A percentile compares a stretch with the other conserved stretches of the same genome.
phyloP scores from a whole-genome alignment of 768 basidiomycete genomes.

The Coprinopsis sp. region DNA sequence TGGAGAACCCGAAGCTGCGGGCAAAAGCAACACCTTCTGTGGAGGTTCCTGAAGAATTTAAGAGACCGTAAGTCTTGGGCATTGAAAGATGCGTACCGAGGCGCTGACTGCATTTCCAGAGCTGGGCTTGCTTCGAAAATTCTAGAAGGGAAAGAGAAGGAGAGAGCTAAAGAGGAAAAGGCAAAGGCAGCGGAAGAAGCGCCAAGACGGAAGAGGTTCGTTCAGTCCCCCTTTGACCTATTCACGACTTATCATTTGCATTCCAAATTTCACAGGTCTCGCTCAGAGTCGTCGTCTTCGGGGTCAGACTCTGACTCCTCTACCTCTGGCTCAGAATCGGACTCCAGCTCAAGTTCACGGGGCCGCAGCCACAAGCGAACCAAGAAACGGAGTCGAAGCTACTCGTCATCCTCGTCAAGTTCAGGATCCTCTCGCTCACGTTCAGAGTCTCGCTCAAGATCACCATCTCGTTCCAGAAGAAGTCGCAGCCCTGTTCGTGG shows the following conservation, averaged over 20 bases:
- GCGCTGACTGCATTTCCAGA: conserved; percentile 29
- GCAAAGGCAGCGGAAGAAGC: conserved; percentile 30
- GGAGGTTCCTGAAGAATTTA: conserved; percentile 90
- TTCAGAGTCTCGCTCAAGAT: neutral
- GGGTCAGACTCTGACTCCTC: conserved; percentile 40
- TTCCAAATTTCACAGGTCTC: too few relatives aligned
- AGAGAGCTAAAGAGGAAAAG: conserved; percentile 44
- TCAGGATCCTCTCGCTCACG: conserved; percentile 7
- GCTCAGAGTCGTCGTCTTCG: conserved; percentile 27
- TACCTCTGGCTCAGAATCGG: conserved; percentile 33
- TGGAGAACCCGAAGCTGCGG: conserved; percentile 74
- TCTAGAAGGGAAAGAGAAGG: conserved; percentile 77
- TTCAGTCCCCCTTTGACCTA: neutral
- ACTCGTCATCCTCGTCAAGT: conserved; percentile 1
- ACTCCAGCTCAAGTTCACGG: conserved; percentile 26
- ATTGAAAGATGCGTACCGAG: neutral
- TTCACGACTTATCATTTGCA: neutral
- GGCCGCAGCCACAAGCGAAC: conserved; percentile 8
- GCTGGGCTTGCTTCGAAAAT: conserved; percentile 83
- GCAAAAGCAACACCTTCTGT: conserved; percentile 70
- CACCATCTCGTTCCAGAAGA: neutral
- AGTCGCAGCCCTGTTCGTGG: neutral
- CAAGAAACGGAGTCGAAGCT: conserved; percentile 15
- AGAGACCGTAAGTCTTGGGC: conserved; percentile 58
- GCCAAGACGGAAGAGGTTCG: conserved; percentile 14